Evolutionary conservation across 139 green algal genomes (phyloP).

Genomic region (Chlorella vulgaris): DNA sequence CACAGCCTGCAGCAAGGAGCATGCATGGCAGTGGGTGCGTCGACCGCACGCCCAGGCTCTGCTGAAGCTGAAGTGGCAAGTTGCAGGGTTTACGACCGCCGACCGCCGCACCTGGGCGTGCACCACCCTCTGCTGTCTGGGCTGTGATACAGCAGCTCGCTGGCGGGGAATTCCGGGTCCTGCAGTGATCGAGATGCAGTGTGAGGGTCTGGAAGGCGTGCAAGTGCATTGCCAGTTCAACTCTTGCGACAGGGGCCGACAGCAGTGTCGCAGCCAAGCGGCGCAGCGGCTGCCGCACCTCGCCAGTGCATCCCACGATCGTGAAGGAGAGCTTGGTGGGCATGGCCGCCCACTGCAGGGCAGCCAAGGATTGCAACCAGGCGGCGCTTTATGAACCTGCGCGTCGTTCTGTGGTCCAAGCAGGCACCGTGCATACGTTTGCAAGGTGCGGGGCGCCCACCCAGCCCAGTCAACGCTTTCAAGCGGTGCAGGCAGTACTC

Average conservation of each 20-base stretch:
- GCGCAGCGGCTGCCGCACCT: constrained; percentile 1
- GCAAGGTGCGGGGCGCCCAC: too few species aligned
- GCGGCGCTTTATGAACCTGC: too few species aligned
- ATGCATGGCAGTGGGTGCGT: not conserved
- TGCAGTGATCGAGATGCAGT: constrained; percentile 27
- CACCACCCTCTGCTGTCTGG: constrained; percentile 86
- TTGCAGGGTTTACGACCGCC: constrained; percentile 56
- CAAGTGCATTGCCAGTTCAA: not conserved
- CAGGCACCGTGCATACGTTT: too few species aligned
- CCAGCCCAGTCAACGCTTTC: too few species aligned
- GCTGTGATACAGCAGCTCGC: constrained; percentile 80
- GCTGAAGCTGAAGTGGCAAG: not conserved
- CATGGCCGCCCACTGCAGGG: constrained; percentile 5
- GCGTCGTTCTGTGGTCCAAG: too few species aligned
- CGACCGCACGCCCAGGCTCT: too few species aligned
- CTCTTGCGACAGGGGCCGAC: constrained; percentile 7
- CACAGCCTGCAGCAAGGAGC: constrained; percentile 63
- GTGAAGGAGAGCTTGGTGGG: constrained; percentile 27
- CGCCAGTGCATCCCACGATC: constrained; percentile 32
- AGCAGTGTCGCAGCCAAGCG: not conserved
- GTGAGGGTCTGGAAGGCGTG: not conserved
- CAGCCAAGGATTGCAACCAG: not conserved
- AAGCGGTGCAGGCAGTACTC: too few species aligned
- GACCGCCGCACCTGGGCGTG: constrained; percentile 64
- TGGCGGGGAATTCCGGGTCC: constrained; percentile 80